Base-by-base conservation (phyloP, 116 monocot species). In the Papilionanthe hybrid region DNA sequence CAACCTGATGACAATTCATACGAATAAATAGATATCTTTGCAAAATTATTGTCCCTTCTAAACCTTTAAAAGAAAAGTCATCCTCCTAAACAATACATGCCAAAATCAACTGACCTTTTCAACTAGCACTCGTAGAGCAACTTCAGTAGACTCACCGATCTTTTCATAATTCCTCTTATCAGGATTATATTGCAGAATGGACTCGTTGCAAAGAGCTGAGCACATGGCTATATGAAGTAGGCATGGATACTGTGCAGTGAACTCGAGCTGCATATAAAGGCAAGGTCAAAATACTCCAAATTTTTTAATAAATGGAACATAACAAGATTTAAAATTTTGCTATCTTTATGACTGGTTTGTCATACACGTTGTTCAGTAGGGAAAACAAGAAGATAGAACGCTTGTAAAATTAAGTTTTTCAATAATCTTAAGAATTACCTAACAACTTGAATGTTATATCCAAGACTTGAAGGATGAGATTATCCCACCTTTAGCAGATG, bases 221-320 rank as follows among this genome's bases (percentile, higher is more conserved):
- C 99, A 99, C 99, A 99, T 95, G 71, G 99, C 91, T 83, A 95
- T 90, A 81, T 99, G 99, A 82, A 99, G 93, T 77, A 99, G 93
- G 76, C 95, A 99, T 23, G 95, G 90, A 91, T 89, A 93, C 63
- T 99, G 89, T 28, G 99, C 95, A 83, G 99, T 91, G 84, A 94
- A 95, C 78, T 99, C 99, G 74, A 99, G 83, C 99, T 99, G 82
- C 80, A 87, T 57, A 23, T 80, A 82, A 49, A 66, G 1, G 1
- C 10, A 74, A 55, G 44, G 23, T 74, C 43, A 72, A 69, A 66
- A 25, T 20, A 71, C 7, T 12, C 5, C 9, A 75, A 4, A 42
- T 17, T 15, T 48, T 44, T 41, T 47, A 49, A 9, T 11, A 47
- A 4, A 75, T 50, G 50, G 42, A 50, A 47, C 7, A 53, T 19